Evolutionary conservation across 495 filamentous ascomycete species (phyloP).

Genomic region (Hypoxylon lienhwacheense): DNA sequence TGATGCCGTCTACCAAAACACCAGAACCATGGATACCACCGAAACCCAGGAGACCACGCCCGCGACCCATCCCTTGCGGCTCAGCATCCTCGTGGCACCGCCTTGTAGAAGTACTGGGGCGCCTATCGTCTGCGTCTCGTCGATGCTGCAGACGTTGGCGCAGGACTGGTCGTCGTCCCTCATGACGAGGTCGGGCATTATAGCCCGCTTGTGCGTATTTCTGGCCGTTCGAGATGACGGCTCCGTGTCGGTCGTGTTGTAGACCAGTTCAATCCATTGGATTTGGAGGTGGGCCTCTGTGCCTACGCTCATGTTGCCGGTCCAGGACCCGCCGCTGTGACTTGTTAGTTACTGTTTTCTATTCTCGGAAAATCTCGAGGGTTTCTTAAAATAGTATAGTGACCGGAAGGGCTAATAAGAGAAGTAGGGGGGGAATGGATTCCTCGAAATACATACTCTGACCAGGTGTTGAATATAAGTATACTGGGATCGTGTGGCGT

Average conservation of each 20-base stretch:
- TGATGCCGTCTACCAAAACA: slow-evolving; percentile 17
- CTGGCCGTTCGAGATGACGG: not conserved
- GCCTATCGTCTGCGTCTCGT: slow-evolving; percentile 47
- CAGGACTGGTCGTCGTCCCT: slow-evolving; percentile 38
- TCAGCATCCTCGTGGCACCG: slow-evolving; percentile 31
- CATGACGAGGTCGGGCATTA: no score
- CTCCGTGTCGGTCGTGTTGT: slow-evolving; percentile 53
- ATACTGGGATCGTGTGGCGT: slow-evolving; percentile 61
- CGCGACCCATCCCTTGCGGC: slow-evolving; percentile 9
- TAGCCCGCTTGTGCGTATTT: slow-evolving; percentile 1
- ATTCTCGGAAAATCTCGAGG: no score
- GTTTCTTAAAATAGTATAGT: no score
- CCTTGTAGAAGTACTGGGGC: slow-evolving; percentile 50
- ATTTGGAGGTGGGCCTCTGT: slow-evolving; percentile 66
- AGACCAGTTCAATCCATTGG: slow-evolving; percentile 74
- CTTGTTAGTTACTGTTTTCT: slow-evolving; percentile 9
- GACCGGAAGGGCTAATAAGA: not conserved
- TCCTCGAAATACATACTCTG: slow-evolving; percentile 47
- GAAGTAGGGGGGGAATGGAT: not conserved
- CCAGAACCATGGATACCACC: slow-evolving; percentile 28
- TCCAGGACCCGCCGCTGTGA: slow-evolving; percentile 63
- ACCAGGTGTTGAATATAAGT: slow-evolving; percentile 74
- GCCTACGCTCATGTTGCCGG: slow-evolving; percentile 66
- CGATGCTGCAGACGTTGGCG: slow-evolving; percentile 53
- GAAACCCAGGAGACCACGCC: slow-evolving; percentile 25